Percentiles rank a stretch among this genome's conserved stretches.
Evolutionary conservation across 352 stramenopile genomes (phyloP).

Genomic region (Phytophthora nicotianae): DNA sequence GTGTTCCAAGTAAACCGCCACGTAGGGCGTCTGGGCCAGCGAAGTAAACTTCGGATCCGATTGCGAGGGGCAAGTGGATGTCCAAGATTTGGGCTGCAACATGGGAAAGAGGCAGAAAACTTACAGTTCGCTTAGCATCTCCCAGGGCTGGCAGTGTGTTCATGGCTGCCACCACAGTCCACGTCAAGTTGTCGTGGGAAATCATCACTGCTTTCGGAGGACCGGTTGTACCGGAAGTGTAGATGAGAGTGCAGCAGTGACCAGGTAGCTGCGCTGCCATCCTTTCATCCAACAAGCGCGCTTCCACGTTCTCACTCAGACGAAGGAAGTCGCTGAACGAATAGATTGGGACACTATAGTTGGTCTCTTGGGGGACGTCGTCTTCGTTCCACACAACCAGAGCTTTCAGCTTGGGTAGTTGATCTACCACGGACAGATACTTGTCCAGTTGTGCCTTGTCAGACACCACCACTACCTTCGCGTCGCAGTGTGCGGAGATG

Average conservation of each 20-base stretch:
- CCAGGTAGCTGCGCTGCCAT: slow-evolving; percentile 56
- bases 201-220: slow-evolving; percentile 77
- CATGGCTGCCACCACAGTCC: slow-evolving; percentile 60
- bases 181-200: slow-evolving; percentile 80
- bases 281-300: slow-evolving; percentile 39
- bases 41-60: slow-evolving; percentile 80
- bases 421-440: slow-evolving; percentile 63
- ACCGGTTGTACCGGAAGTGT: slow-evolving; percentile 88
- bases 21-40: slow-evolving; percentile 75
- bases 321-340: slow-evolving; percentile 63
- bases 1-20: slow-evolving; percentile 60
- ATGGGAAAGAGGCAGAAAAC: slow-evolving; percentile 85
- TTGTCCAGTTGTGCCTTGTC: slow-evolving; percentile 71
- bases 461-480: slow-evolving; percentile 81
- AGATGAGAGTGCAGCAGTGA: slow-evolving; percentile 88
- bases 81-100: slow-evolving; percentile 80
- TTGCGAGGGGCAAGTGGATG: slow-evolving; percentile 70
- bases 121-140: slow-evolving; percentile 67
- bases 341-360: slow-evolving; percentile 60
- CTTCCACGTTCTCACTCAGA: slow-evolving; percentile 45
- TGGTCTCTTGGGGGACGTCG: slow-evolving; percentile 25
- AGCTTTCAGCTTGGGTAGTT: slow-evolving; percentile 74
- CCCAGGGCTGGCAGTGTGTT: slow-evolving; percentile 58
- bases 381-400: slow-evolving; percentile 74
- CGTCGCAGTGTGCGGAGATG: slow-evolving; percentile 80